Conservation (phyloP, 1,284 basidiomycete species). For the Meripilus lineatus region DNA sequence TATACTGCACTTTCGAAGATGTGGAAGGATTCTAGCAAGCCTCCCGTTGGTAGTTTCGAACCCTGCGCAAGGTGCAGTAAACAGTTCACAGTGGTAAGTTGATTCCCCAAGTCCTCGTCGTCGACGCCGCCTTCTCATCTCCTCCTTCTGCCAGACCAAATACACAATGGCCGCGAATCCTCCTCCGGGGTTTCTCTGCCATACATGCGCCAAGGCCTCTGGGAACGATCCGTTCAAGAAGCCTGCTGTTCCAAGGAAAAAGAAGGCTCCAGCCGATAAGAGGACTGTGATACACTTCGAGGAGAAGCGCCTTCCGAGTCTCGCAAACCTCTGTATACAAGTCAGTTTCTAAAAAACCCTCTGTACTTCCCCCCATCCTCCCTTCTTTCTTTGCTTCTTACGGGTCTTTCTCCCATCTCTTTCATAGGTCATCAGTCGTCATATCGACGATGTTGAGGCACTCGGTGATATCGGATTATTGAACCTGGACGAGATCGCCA, state of each 20-base stretch:
- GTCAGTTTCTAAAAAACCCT: slow-evolving; percentile 39
- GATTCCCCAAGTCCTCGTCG: background rate
- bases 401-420: too few species aligned
- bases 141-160: slow-evolving; percentile 52
- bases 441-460: slow-evolving; percentile 89
- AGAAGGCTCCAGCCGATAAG: slow-evolving; percentile 57
- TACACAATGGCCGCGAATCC: slow-evolving; percentile 75
- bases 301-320: slow-evolving; percentile 59
- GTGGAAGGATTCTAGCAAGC: slow-evolving; percentile 47
- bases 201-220: slow-evolving; percentile 69
- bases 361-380: background rate
- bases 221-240: slow-evolving; percentile 85
- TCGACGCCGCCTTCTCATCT: background rate
- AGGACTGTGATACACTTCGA: slow-evolving; percentile 67
- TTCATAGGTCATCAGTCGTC: slow-evolving; percentile 75
- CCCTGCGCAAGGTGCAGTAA: slow-evolving; percentile 80
- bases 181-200: slow-evolving; percentile 75
- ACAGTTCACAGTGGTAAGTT: slow-evolving; percentile 84
- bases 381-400: background rate
- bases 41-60: slow-evolving; percentile 76
- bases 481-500: slow-evolving; percentile 80
- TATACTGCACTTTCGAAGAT: slow-evolving; percentile 59
- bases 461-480: slow-evolving; percentile 81
- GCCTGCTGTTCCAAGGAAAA: slow-evolving; percentile 51
- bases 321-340: slow-evolving; percentile 78